Percentiles rank a stretch among this genome's conserved stretches.
phyloP scores from a whole-genome alignment of 306 rosid species.

The barrel medic (Medicago truncatula) region DNA sequence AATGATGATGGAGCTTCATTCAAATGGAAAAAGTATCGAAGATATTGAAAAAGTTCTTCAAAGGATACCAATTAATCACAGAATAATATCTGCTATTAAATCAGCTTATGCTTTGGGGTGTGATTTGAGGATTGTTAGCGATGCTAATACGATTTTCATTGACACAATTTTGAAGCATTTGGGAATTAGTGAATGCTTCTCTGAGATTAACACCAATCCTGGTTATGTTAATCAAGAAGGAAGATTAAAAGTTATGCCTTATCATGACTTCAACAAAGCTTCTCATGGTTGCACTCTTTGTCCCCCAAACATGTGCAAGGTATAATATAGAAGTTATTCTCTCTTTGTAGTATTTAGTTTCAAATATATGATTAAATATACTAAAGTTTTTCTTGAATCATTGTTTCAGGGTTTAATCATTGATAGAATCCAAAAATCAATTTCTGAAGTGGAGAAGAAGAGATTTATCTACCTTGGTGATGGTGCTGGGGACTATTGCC shows the following conservation, averaged over 20 bases:
- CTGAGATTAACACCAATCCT: slow-evolving; percentile 77
- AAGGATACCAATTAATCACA: not conserved
- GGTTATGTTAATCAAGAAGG: slow-evolving; percentile 71
- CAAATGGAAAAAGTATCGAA: not conserved
- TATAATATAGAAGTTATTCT: not conserved
- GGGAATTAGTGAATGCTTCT: slow-evolving; percentile 64
- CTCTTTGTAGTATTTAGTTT: too few relatives aligned
- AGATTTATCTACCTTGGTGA: slow-evolving; percentile 68
- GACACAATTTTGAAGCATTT: slow-evolving; percentile 71
- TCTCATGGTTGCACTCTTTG: slow-evolving; percentile 67
- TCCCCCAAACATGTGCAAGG: slow-evolving; percentile 95
- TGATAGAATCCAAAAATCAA: slow-evolving; percentile 51
- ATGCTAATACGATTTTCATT: slow-evolving; percentile 75
- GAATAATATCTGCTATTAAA: not conserved
- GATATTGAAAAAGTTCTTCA: not conserved
- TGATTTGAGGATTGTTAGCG: slow-evolving; percentile 80
- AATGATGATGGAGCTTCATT: slow-evolving; percentile 13
- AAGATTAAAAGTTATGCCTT: slow-evolving; percentile 60
- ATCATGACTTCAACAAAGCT: slow-evolving; percentile 58
- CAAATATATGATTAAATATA: not conserved
- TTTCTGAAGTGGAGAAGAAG: slow-evolving; percentile 36
- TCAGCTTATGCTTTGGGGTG: slow-evolving; percentile 43
- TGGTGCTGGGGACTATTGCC: slow-evolving; percentile 70
- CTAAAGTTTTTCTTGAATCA: not conserved
- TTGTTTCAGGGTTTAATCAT: slow-evolving; percentile 52